These are phyloP conservation scores for Stylosanthes scabra DNA, from an alignment of 331 rosid species.

Conservation along the genomic window DNA sequence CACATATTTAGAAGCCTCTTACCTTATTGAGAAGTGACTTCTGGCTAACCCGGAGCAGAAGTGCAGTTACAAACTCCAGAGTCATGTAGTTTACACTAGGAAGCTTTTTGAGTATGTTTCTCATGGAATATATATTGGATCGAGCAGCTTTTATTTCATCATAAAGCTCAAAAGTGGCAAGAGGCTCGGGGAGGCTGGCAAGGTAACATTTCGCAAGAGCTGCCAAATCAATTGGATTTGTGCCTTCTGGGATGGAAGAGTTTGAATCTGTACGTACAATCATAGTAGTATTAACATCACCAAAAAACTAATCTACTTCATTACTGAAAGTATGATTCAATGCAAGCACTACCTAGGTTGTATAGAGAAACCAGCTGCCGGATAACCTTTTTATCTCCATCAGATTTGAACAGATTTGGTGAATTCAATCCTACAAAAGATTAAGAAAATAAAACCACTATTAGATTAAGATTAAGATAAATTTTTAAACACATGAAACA, in stretches of 20 bases:
- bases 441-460: slow-evolving; percentile 32
- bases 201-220: slow-evolving; percentile 87
- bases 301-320: slow-evolving; percentile 35
- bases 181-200: slow-evolving; percentile 97
- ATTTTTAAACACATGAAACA: neutral
- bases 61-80: slow-evolving; percentile 86
- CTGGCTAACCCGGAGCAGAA: slow-evolving; percentile 86
- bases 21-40: slow-evolving; percentile 92
- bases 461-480: slow-evolving; percentile 21
- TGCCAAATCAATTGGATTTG: slow-evolving; percentile 84
- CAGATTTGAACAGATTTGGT: slow-evolving; percentile 77
- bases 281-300: slow-evolving; percentile 26
- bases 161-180: slow-evolving; percentile 80
- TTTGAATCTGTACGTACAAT: slow-evolving; percentile 62
- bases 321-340: slow-evolving; percentile 34
- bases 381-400: slow-evolving; percentile 82
- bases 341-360: slow-evolving; percentile 72
- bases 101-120: slow-evolving; percentile 79
- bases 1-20: slow-evolving; percentile 42
- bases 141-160: slow-evolving; percentile 77
- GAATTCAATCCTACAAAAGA: slow-evolving; percentile 72
- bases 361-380: slow-evolving; percentile 84
- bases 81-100: slow-evolving; percentile 93
- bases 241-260: slow-evolving; percentile 80
- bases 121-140: slow-evolving; percentile 76